Conservation (phyloP, 805 yeast species). For the Yamadazyma nakazawae region DNA sequence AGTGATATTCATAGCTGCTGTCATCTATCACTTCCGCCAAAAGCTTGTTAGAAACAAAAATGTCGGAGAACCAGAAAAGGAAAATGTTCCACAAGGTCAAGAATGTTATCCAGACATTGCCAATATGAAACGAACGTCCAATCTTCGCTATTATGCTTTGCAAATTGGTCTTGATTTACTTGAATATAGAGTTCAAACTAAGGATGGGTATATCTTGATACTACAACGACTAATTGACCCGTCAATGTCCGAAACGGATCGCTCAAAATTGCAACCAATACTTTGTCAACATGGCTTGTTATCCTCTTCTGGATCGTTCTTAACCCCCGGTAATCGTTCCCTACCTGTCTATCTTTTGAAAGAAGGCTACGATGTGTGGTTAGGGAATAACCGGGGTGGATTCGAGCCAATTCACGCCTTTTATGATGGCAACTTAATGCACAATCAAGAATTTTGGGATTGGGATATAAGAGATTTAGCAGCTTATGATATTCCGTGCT, state of each 20-base stretch:
- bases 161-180: conserved; percentile 58
- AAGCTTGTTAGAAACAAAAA: conserved; percentile 28
- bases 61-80: conserved; percentile 23
- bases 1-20: conserved; percentile 24
- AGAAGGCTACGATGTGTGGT: conserved; percentile 81
- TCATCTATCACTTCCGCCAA: conserved; percentile 23
- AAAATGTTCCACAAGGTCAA: conserved; percentile 10
- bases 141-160: conserved; percentile 65
- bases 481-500: conserved; percentile 67
- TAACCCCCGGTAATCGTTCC: conserved; percentile 79
- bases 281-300: conserved; percentile 81
- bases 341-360: conserved; percentile 55
- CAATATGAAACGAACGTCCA: conserved; percentile 32
- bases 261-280: conserved; percentile 53
- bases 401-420: conserved; percentile 62
- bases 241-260: conserved; percentile 24
- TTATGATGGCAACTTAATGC: conserved; percentile 32
- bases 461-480: conserved; percentile 93
- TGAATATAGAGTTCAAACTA: conserved; percentile 60
- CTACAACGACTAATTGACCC: conserved; percentile 63
- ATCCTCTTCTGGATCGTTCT: conserved; percentile 82
- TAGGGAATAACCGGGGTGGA: conserved; percentile 89
- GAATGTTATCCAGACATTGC: conserved; percentile 35
- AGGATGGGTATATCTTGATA: conserved; percentile 74
- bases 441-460: conserved; percentile 69